Evolutionary conservation across 2,329 filamentous ascomycete genomes (phyloP).

Genomic region (Colletotrichum sp.): DNA sequence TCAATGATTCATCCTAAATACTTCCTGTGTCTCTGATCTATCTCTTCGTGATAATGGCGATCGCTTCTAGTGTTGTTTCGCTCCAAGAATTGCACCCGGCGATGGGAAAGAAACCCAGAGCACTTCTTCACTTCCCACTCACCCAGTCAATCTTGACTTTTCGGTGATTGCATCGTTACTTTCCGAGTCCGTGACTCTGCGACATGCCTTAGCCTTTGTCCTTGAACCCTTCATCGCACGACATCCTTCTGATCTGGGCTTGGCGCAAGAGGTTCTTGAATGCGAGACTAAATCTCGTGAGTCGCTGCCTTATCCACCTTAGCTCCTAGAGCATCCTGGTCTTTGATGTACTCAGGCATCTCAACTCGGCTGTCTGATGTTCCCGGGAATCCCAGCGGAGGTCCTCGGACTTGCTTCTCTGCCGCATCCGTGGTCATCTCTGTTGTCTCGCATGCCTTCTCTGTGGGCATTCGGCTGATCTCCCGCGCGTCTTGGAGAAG

Average conservation of each 20-base stretch:
- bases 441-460: not conserved
- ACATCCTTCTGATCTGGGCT: not conserved
- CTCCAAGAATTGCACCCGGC: not conserved
- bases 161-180: not conserved
- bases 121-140: not conserved
- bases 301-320: not conserved
- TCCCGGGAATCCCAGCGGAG: not conserved
- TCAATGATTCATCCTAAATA: not conserved
- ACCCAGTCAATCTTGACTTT: not conserved
- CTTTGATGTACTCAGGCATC: not conserved
- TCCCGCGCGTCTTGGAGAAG: not conserved
- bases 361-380: not conserved
- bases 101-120: not conserved
- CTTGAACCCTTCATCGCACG: not conserved
- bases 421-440: not conserved
- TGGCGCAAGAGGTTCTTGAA: not conserved
- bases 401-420: not conserved
- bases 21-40: not conserved
- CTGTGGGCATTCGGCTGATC: not conserved
- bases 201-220: accelerated
- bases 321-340: not conserved
- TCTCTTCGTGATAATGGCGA: not conserved
- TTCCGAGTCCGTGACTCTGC: not conserved
- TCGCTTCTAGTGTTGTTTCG: accelerated
- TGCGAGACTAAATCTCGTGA: not conserved